Evolutionary conservation across 768 basidiomycete species (phyloP).

Genomic region (Chiua virens): DNA sequence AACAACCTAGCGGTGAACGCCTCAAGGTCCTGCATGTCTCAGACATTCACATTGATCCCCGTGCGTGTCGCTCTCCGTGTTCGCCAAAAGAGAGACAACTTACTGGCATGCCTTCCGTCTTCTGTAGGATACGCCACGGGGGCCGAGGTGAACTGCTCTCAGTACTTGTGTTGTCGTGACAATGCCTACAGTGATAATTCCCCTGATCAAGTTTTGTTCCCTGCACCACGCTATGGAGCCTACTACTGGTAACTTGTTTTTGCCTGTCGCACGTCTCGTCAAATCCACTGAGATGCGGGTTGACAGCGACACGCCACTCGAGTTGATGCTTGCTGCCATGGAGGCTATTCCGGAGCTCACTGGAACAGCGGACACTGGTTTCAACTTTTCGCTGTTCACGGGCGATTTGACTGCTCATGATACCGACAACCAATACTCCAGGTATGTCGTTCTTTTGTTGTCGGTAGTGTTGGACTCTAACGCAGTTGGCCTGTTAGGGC

Average conservation of each 20-base stretch:
- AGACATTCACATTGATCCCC: conserved; percentile 49
- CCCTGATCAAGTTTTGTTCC: conserved; percentile 45
- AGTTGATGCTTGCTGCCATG: conserved; percentile 56
- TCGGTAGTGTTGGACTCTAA: not conserved
- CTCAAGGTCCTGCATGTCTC: conserved; percentile 50
- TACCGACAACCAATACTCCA: conserved; percentile 58
- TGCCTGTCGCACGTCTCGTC: not conserved
- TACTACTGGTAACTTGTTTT: conserved; percentile 1
- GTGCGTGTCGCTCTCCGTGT: conserved; percentile 24
- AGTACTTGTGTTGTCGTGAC: conserved; percentile 58
- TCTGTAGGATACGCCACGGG: conserved; percentile 60
- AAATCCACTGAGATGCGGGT: not conserved
- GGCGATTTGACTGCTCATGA: conserved; percentile 76
- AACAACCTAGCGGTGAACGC: conserved; percentile 41
- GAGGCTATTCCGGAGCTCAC: conserved; percentile 63
- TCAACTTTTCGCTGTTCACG: conserved; percentile 65
- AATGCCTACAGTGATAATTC: conserved; percentile 46
- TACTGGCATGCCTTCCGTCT: not conserved
- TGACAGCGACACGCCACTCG: conserved; percentile 56
- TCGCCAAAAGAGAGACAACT: not conserved
- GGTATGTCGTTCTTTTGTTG: conserved; percentile 30
- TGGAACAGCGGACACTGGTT: conserved; percentile 54
- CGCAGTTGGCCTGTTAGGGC: conserved; percentile 33
- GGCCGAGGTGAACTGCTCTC: conserved; percentile 64
- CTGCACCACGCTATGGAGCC: conserved; percentile 64